phyloP scores from a whole-genome alignment of 2,329 filamentous ascomycete genomes.

The Davidsoniella virescens region DNA sequence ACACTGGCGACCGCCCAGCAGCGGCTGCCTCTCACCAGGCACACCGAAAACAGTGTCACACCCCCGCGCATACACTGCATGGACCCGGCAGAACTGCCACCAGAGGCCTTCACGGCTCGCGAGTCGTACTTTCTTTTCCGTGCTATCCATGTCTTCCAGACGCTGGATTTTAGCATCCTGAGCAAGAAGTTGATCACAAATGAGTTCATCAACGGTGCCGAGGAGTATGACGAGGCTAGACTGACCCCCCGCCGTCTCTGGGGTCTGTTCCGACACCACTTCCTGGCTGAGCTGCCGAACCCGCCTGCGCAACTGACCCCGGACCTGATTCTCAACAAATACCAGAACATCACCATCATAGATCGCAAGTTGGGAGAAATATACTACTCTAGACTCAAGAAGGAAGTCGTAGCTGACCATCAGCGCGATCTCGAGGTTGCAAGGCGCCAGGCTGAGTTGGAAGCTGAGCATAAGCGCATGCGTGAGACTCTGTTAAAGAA shows the following conservation, averaged over 20 bases:
- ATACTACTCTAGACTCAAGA: conserved; percentile 11
- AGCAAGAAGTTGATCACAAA: conserved; percentile 62
- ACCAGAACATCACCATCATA: conserved; percentile 10
- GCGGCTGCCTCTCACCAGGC: too few relatives aligned
- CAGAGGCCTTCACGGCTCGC: conserved; percentile 55
- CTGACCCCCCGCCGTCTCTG: conserved; percentile 64
- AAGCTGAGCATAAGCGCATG: conserved; percentile 9
- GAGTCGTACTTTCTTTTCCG: conserved; percentile 79
- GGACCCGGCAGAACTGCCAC: conserved; percentile 12
- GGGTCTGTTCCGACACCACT: conserved; percentile 57
- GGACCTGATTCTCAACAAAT: conserved; percentile 7
- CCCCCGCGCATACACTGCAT: conserved; percentile 7
- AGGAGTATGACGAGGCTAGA: conserved; percentile 55
- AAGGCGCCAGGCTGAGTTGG: conserved; percentile 2
- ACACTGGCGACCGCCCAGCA: too few relatives aligned
- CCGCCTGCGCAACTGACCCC: conserved; percentile 7
- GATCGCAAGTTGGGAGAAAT: conserved; percentile 10
- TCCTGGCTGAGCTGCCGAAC: conserved; percentile 50
- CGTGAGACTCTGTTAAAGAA: conserved; percentile 7
- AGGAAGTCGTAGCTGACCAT: conserved; percentile 9
- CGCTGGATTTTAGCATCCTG: conserved; percentile 51
- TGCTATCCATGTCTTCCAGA: conserved; percentile 53
- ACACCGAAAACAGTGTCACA: too few relatives aligned
- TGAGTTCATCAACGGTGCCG: conserved; percentile 51
- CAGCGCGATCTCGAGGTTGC: conserved; percentile 9